Evolutionary conservation across 202 grass and related monocot genomes (phyloP).

Genomic region (Thinopyrum obtusiflorum): DNA sequence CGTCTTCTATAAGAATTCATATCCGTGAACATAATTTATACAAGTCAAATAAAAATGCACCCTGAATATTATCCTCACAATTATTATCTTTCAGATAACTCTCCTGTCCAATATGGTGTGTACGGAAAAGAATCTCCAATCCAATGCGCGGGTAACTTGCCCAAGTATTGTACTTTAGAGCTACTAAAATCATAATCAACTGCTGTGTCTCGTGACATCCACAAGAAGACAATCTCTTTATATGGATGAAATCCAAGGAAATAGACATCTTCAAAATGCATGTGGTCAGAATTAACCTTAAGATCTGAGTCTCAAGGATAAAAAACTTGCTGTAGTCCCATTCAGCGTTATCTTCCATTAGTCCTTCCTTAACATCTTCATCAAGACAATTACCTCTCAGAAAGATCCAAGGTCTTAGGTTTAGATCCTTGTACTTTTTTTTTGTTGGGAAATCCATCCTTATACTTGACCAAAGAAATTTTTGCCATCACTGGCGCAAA

Average conservation of each 20-base stretch:
- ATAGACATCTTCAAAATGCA: too few species aligned
- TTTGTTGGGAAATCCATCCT: too few species aligned
- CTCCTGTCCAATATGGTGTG: background rate
- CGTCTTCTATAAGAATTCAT: background rate
- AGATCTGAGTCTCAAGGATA: background rate
- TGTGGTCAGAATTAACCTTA: background rate
- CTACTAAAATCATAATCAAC: background rate
- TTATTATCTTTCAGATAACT: background rate
- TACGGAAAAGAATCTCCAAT: background rate
- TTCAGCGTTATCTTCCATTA: background rate
- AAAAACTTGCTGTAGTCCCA: background rate
- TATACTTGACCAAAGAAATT: background rate
- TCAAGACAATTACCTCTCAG: background rate
- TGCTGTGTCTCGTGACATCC: background rate
- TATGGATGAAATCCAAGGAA: constrained; percentile 12
- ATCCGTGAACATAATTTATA: background rate
- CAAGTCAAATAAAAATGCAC: background rate
- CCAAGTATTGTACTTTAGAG: background rate
- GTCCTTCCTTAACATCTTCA: background rate
- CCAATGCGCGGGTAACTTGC: background rate
- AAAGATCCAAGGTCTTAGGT: background rate
- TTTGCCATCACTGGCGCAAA: background rate
- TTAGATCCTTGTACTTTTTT: background rate
- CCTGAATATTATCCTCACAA: background rate
- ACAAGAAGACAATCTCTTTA: background rate